phyloP scores from a whole-genome alignment of 2,329 filamentous ascomycete genomes.

The Arthrobotrys iridis region DNA sequence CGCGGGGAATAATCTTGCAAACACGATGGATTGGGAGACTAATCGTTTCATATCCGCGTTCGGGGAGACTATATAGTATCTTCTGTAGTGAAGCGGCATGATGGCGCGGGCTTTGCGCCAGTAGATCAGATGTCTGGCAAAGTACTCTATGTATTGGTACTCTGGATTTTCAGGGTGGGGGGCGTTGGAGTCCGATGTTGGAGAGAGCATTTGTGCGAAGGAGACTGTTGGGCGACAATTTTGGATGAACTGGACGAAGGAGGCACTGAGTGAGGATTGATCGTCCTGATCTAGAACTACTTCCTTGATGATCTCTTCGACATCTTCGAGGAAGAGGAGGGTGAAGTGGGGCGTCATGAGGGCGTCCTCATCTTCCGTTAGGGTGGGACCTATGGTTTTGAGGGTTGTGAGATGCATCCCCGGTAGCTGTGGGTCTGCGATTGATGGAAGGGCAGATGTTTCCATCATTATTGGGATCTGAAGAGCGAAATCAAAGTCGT shows the following conservation, averaged over 20 bases:
- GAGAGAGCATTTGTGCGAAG: constrained; percentile 65
- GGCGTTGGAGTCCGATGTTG: constrained; percentile 62
- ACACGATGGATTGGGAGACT: constrained; percentile 76
- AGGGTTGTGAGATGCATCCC: constrained; percentile 74
- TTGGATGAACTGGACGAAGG: constrained; percentile 82
- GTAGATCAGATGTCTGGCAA: constrained; percentile 92
- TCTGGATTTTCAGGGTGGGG: constrained; percentile 75
- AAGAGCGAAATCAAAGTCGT: constrained; percentile 70
- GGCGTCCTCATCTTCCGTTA: constrained; percentile 72
- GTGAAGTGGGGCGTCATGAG: constrained; percentile 83
- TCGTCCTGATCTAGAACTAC: constrained; percentile 68
- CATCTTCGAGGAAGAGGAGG: constrained; percentile 83
- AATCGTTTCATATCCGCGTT: constrained; percentile 76
- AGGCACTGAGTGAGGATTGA: constrained; percentile 76
- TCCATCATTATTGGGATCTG: constrained; percentile 70
- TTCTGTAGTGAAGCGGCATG: constrained; percentile 85
- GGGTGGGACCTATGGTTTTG: constrained; percentile 77
- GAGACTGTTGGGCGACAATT: constrained; percentile 76
- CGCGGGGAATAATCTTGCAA: constrained; percentile 81
- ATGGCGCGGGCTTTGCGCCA: constrained; percentile 94
- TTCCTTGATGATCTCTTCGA: constrained; percentile 76
- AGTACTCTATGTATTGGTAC: constrained; percentile 83
- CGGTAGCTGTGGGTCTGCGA: constrained; percentile 57
- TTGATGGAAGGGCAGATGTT: constrained; percentile 56
- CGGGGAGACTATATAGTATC: constrained; percentile 90